Evolutionary conservation across 2,329 filamentous ascomycete species (phyloP).

Genomic region (Dactylellina haptotyla): DNA sequence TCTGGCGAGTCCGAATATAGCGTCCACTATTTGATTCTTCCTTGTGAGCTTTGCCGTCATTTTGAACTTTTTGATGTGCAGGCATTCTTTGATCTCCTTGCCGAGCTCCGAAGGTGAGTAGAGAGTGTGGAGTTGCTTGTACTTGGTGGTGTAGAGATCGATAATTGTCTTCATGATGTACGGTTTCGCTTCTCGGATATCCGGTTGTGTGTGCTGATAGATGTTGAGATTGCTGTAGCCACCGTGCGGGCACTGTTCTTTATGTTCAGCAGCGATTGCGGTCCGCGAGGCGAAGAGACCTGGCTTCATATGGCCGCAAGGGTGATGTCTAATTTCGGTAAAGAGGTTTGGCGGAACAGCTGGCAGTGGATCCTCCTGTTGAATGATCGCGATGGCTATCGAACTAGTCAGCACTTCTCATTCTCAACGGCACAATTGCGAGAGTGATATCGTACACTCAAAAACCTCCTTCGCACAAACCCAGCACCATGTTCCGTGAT

Average conservation of each 20-base stretch:
- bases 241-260: conserved; percentile 32
- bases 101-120: conserved; percentile 13
- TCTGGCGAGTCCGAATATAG: conserved; percentile 14
- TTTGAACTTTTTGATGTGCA: conserved; percentile 19
- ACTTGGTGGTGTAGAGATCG: conserved; percentile 7
- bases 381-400: conserved; percentile 26
- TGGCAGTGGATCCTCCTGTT: conserved; percentile 24
- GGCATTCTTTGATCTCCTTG: conserved; percentile 11
- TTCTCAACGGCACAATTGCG: no score
- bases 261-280: conserved; percentile 13
- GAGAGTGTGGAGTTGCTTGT: conserved; percentile 35
- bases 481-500: conserved; percentile 41
- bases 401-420: no score
- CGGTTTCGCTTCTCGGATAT: conserved; percentile 36
- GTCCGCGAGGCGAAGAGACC: conserved; percentile 29
- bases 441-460: conserved; percentile 15
- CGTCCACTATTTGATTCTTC: conserved; percentile 25
- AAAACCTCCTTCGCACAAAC: conserved; percentile 33
- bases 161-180: conserved; percentile 31
- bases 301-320: conserved; percentile 23
- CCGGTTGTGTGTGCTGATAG: conserved; percentile 23
- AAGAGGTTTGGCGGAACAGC: conserved; percentile 9
- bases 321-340: conserved; percentile 25
- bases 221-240: conserved; percentile 32
- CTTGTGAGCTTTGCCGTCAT: background rate